Base-by-base conservation (phyloP, 202 grass and related monocot genomes). In the Bolboschoenoplectus hybrid region DNA sequence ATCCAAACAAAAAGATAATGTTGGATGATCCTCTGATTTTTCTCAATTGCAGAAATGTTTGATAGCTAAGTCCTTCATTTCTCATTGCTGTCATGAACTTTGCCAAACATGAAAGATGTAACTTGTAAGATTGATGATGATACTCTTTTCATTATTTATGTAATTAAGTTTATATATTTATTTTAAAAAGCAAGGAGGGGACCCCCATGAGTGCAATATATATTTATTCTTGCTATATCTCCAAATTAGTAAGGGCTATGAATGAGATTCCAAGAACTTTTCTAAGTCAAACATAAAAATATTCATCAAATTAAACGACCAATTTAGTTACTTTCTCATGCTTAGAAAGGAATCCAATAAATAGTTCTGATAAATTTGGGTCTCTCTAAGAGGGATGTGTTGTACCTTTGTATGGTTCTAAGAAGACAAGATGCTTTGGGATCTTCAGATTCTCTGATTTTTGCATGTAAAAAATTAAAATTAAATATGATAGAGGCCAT, bases 321-420 rank as follows among this genome's bases (percentile, higher is more conserved):
- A 74, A 49, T 74, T 74, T 32, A 16, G 10, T 76, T 76, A 56
- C 6, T 56, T 26, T 55, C 50, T 35, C 74, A 2, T 77, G 12
- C 56, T 77, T 56, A 36, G 50, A 38, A 55, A 45, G 60, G 80
- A 45, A 82, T 47, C 58, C 40, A 65, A 82, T 82, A 49, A 61
- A 45, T 7, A 39, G 9, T 16, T 36, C 26, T 56, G 50, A 17
- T n/a, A 61, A 26, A 38, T 39, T 52, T 52, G 72, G 14, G 39
- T 46, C 2, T 82, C 36, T 65, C 58, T 47, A 11, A 79, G 14
- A 14, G 7, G 58, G 58, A 82, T 82, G 43, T 82, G 80, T 63
- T 82, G 39, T 64, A 82, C 80, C 32, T 82, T 20, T 81, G 80
- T 82, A 46, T 63, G 80, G 38, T 82, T 82, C 43, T 64, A 26